Evolutionary conservation across 2,329 filamentous ascomycete genomes (phyloP).

Genomic region (Paecilomyces sp.): DNA sequence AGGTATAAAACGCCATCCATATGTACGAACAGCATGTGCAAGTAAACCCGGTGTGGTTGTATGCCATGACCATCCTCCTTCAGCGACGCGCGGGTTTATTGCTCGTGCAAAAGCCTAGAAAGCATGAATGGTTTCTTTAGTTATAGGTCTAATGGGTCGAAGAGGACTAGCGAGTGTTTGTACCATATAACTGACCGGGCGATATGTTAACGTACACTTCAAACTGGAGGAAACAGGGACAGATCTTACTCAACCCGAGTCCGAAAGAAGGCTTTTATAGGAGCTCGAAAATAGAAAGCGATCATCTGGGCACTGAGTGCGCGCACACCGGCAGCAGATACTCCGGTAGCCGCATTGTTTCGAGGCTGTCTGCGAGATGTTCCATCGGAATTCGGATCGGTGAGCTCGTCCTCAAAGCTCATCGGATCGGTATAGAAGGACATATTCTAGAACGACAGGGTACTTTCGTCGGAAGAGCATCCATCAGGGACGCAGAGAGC

Average conservation of each 20-base stretch:
- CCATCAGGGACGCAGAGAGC: conserved; percentile 9
- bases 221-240: not conserved
- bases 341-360: conserved; percentile 59
- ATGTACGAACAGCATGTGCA: conserved; percentile 52
- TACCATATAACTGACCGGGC: conserved; percentile 44
- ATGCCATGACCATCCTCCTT: conserved; percentile 50
- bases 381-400: conserved; percentile 13
- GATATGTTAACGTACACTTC: conserved; percentile 1
- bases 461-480: conserved; percentile 7
- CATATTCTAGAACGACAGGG: conserved; percentile 6
- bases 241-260: conserved; percentile 74
- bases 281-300: conserved; percentile 85
- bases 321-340: conserved; percentile 78
- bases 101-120: conserved; percentile 54
- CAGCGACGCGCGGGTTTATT: conserved; percentile 48
- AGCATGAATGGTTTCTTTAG: conserved; percentile 5
- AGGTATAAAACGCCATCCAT: conserved; percentile 59
- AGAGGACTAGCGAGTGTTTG: conserved; percentile 2
- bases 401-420: conserved; percentile 8
- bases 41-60: conserved; percentile 56
- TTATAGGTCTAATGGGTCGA: not conserved
- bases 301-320: conserved; percentile 77
- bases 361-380: conserved; percentile 39
- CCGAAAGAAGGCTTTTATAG: conserved; percentile 87
- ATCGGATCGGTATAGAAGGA: conserved; percentile 4